Base-by-base conservation (phyloP, 345 rosid species). In the Anacardium occidentale region DNA sequence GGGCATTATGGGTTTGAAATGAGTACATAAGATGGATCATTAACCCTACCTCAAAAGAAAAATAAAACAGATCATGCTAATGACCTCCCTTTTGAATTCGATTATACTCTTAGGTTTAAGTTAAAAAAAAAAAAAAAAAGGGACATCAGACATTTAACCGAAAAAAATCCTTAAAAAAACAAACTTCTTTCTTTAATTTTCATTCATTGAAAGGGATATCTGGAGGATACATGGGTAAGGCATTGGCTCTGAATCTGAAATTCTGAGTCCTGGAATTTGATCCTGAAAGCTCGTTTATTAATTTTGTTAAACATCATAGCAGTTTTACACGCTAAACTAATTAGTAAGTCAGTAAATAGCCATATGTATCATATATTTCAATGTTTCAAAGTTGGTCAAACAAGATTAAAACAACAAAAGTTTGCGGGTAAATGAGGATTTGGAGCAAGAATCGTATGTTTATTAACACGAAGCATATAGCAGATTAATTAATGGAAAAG, bases 21-120 rank as follows among this genome's bases (percentile, higher is more conserved):
- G 50, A 69, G n/a, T 62, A 25, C 56, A 65, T 8, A 17, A 21
- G 69, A 44, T 65, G 69, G 56, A 15, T 21, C 26, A 48, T 50
- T 13, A 65, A 65, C 55, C 20, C 47, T 17, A 40, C 34, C 21
- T 37, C 17, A 68, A 65, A 66, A n/a, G n/a, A n/a, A n/a, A n/a
- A n/a, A n/a, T n/a, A n/a, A 48, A 40, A 2, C 32, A 29, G 32
- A 50, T 24, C 45, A 66, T 22, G 10, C 26, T n/a, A 15, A 3
- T 11, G 5, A 22, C 47, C 50, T 66, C n/a, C n/a, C n/a, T 22
- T 17, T 34, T 7, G 37, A 0, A 10, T 14, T 53, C 18, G 20
- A 7, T 14, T 26, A n/a, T 24, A 65, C 21, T 25, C 34, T 15
- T 20, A 7, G 47, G 37, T 34, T 34, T 10, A 10, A 55, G 32